phyloP scores from a whole-genome alignment of 371 early-diverging fungal genomes.

The Mucor sp. region DNA sequence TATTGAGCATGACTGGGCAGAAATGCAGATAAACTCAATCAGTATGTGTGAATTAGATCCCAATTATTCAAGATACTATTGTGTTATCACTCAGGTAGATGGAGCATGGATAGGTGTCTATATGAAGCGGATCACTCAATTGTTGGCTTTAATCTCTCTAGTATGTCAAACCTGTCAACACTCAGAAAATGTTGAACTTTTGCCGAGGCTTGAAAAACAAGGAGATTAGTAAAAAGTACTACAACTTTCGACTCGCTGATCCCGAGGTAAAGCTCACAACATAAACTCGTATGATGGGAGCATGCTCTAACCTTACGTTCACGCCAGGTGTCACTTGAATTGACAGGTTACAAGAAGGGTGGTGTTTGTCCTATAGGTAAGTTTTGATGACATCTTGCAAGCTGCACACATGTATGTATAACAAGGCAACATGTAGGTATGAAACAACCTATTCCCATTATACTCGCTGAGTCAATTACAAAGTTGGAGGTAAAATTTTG shows the following conservation, averaged over 20 bases:
- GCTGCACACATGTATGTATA: background rate
- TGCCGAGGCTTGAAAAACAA: conserved; percentile 58
- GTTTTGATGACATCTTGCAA: background rate
- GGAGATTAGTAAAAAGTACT: conserved; percentile 57
- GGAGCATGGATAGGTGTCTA: background rate
- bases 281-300: background rate
- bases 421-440: conserved; percentile 35
- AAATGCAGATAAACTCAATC: background rate
- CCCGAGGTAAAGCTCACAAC: conserved; percentile 28
- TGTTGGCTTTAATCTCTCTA: conserved; percentile 4
- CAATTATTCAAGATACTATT: conserved; percentile 45
- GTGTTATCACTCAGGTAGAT: conserved; percentile 62
- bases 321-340: conserved; percentile 39
- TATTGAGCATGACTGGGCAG: background rate
- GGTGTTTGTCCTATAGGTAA: conserved; percentile 74
- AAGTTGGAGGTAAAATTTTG: conserved; percentile 45
- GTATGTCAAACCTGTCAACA: conserved; percentile 77
- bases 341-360: conserved; percentile 74
- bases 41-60: conserved; percentile 12
- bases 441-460: conserved; percentile 57
- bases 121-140: background rate
- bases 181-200: conserved; percentile 64
- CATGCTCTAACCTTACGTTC: background rate
- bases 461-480: conserved; percentile 63
- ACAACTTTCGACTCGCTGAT: conserved; percentile 60